A percentile compares a stretch with the other conserved stretches of the same genome.
Evolutionary conservation across 78 protist genomes (phyloP).

Genomic region (Creolimax fragrantissima): DNA sequence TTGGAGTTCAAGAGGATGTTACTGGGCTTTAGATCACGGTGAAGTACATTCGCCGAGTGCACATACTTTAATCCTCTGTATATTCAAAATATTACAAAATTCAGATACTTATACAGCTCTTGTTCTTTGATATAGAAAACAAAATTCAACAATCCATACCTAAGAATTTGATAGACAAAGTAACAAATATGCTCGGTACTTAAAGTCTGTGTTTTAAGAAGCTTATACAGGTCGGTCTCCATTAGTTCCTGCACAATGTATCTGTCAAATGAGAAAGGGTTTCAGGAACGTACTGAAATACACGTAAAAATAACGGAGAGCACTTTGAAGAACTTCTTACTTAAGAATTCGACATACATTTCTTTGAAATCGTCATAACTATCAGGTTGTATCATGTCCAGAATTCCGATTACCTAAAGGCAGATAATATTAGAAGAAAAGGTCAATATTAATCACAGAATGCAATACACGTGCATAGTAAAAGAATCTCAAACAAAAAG

Average conservation of each 20-base stretch:
- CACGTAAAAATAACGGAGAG: background rate
- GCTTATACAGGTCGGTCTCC: constrained; percentile 91
- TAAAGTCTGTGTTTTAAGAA: constrained; percentile 81
- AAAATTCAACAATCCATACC: background rate
- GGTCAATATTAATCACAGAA: too few relatives aligned
- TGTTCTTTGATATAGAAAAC: too few relatives aligned
- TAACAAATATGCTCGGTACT: constrained; percentile 90
- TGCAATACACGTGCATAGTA: too few relatives aligned
- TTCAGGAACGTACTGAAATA: background rate
- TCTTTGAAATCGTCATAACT: constrained; percentile 34
- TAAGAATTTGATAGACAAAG: constrained; percentile 83
- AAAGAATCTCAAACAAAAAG: too few relatives aligned
- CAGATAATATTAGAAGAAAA: background rate
- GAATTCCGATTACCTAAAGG: constrained; percentile 18
- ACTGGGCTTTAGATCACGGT: constrained; percentile 85
- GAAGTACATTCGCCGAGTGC: constrained; percentile 92
- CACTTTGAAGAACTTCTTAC: background rate
- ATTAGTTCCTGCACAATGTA: constrained; percentile 85
- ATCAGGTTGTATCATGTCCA: background rate
- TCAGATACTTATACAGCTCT: too few relatives aligned
- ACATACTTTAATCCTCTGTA: constrained; percentile 84
- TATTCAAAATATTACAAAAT: constrained; percentile 67
- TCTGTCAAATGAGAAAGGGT: background rate
- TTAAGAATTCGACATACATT: constrained; percentile 5
- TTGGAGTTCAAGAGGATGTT: constrained; percentile 61